phyloP scores from a whole-genome alignment of 495 filamentous ascomycete genomes.

The Geopyxis carbonaria region DNA sequence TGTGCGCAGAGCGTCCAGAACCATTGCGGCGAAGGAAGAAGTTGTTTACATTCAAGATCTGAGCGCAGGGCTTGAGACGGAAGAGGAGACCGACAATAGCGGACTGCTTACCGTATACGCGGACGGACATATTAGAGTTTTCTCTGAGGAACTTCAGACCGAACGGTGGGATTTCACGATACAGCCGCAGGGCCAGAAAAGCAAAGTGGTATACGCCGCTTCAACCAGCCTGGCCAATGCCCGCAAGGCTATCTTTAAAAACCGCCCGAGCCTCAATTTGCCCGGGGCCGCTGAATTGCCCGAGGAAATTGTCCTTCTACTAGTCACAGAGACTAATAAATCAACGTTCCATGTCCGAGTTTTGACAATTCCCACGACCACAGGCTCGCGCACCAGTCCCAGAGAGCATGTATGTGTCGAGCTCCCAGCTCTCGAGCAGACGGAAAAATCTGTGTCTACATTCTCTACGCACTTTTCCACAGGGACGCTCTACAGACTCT shows the following conservation, averaged over 20 bases:
- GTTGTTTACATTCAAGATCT: slow-evolving; percentile 20
- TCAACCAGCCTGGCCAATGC: slow-evolving; percentile 11
- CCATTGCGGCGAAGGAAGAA: slow-evolving; percentile 10
- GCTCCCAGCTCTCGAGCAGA: slow-evolving; percentile 6
- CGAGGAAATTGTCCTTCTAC: slow-evolving; percentile 16
- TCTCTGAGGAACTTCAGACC: slow-evolving; percentile 18
- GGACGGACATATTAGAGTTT: slow-evolving; percentile 16
- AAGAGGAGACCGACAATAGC: not conserved
- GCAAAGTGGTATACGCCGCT: slow-evolving; percentile 17
- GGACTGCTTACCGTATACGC: slow-evolving; percentile 17
- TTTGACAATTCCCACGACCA: not conserved
- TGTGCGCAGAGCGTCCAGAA: slow-evolving; percentile 9
- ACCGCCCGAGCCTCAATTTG: slow-evolving; percentile 16
- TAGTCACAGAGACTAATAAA: slow-evolving; percentile 3
- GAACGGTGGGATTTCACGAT: slow-evolving; percentile 15
- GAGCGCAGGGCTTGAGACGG: slow-evolving; percentile 1
- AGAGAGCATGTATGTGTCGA: slow-evolving; percentile 11
- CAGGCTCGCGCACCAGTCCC: not conserved
- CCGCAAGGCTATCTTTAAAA: slow-evolving; percentile 17
- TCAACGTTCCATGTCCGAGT: not conserved
- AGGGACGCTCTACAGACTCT: slow-evolving; percentile 16
- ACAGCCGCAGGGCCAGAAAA: not conserved
- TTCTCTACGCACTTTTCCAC: slow-evolving; percentile 23
- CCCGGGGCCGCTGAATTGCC: slow-evolving; percentile 5
- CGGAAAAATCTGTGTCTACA: slow-evolving; percentile 1